A percentile compares a stretch with the other conserved stretches of the same genome.
Conservation (phyloP, 305 asterid genomes). For the Fraxinus paxiana region DNA sequence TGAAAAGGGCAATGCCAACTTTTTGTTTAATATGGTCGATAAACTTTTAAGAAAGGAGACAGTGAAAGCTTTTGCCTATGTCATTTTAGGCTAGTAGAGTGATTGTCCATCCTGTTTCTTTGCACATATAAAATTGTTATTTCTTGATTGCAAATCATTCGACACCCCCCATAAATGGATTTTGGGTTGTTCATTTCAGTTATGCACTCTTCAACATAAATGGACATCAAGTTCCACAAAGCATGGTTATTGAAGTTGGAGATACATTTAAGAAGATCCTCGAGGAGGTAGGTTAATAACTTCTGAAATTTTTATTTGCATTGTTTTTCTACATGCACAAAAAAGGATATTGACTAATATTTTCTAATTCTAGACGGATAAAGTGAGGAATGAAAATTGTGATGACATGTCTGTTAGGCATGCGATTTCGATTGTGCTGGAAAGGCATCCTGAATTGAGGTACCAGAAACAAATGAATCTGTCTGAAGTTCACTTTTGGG, state of each 20-base stretch:
- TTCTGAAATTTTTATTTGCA: constrained; percentile 4
- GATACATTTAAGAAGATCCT: constrained; percentile 77
- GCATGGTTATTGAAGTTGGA: constrained; percentile 77
- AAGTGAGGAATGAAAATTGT: constrained; percentile 71
- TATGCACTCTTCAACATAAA: constrained; percentile 72
- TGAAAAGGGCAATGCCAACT: constrained; percentile 1
- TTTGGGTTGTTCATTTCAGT: constrained; percentile 41
- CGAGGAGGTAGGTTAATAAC: constrained; percentile 57
- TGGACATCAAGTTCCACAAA: constrained; percentile 83
- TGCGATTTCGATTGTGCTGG: constrained; percentile 77
- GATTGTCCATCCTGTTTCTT: constrained; percentile 14
- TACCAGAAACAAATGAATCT: constrained; percentile 23
- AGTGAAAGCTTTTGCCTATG: neutral
- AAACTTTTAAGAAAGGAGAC: neutral
- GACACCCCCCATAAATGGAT: constrained; percentile 1
- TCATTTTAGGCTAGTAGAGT: neutral
- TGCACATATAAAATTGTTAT: neutral
- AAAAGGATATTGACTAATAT: constrained; percentile 16
- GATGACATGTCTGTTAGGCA: constrained; percentile 76
- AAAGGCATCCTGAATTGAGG: constrained; percentile 78
- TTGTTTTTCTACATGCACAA: neutral
- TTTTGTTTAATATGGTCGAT: neutral
- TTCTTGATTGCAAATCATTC: constrained; percentile 2
- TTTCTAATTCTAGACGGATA: constrained; percentile 61
- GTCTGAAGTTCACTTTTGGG: neutral